Conservation (phyloP, 2,329 filamentous ascomycete species). For the Dactylellina cionopaga region DNA sequence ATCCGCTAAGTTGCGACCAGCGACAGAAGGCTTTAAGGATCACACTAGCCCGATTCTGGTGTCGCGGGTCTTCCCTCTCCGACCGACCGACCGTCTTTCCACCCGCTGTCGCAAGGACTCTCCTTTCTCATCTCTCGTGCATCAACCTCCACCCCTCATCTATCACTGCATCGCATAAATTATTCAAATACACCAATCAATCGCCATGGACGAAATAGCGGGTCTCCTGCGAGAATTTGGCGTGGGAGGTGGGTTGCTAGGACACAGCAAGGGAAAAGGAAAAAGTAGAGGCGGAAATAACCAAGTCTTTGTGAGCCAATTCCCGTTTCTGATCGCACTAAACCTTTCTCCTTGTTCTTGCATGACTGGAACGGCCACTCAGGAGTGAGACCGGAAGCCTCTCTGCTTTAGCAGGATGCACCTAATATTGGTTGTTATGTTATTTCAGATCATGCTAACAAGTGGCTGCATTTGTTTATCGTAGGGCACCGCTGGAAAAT, state of each 20-base stretch:
- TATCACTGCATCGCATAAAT: too few species aligned
- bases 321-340: not conserved
- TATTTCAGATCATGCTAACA: slow-evolving; percentile 17
- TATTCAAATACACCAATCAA: not conserved
- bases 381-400: too few species aligned
- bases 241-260: slow-evolving; percentile 22
- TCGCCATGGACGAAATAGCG: slow-evolving; percentile 42
- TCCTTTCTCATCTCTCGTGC: slow-evolving; percentile 23
- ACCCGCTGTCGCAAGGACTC: slow-evolving; percentile 26
- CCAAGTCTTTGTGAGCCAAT: slow-evolving; percentile 27
- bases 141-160: not conserved
- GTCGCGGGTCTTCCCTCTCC: slow-evolving; percentile 1
- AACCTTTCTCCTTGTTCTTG: not conserved
- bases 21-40: slow-evolving; percentile 1
- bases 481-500: slow-evolving; percentile 47
- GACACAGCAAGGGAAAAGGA: slow-evolving; percentile 37
- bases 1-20: not conserved
- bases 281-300: slow-evolving; percentile 28
- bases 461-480: not conserved
- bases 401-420: too few species aligned
- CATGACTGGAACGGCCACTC: not conserved
- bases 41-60: slow-evolving; percentile 4
- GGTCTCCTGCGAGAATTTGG: slow-evolving; percentile 46
- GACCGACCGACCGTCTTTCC: slow-evolving; percentile 18
- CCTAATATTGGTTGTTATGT: too few species aligned